phyloP scores from a whole-genome alignment of 306 rosid species.

The Hylodesmum podocarpum region DNA sequence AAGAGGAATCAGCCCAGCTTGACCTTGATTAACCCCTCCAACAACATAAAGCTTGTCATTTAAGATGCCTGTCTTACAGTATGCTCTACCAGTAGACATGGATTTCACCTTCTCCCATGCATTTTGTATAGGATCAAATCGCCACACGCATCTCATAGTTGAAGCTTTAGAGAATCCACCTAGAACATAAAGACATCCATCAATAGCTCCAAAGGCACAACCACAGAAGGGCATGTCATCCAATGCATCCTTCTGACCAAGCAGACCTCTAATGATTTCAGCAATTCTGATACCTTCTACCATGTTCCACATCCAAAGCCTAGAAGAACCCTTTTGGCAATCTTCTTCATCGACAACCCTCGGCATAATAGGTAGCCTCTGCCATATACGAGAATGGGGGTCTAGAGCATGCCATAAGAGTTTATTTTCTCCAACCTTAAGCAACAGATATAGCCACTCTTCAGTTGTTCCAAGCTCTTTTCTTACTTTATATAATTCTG shows the following conservation, averaged over 20 bases:
- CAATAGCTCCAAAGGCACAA: constrained; percentile 70
- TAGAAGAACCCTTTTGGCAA: constrained; percentile 45
- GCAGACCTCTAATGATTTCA: constrained; percentile 60
- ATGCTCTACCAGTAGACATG: constrained; percentile 78
- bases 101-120: constrained; percentile 63
- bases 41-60: constrained; percentile 78
- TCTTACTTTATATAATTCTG: constrained; percentile 60
- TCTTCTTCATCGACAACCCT: constrained; percentile 45
- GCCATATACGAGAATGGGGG: constrained; percentile 67
- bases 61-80: constrained; percentile 74
- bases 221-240: constrained; percentile 84
- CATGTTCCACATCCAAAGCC: constrained; percentile 66
- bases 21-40: constrained; percentile 80
- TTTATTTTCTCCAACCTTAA: constrained; percentile 55
- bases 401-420: constrained; percentile 75
- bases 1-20: constrained; percentile 68
- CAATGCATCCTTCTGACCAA: constrained; percentile 59
- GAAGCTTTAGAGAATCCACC: constrained; percentile 79
- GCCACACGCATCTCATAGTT: constrained; percentile 73
- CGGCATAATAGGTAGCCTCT: constrained; percentile 74
- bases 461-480: constrained; percentile 71
- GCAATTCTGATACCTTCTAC: constrained; percentile 62
- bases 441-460: constrained; percentile 79
- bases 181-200: constrained; percentile 76
- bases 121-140: constrained; percentile 61